These are phyloP conservation scores for Graphium sp. DNA, from an alignment of 2,329 filamentous ascomycete species.

Conservation along the genomic window DNA sequence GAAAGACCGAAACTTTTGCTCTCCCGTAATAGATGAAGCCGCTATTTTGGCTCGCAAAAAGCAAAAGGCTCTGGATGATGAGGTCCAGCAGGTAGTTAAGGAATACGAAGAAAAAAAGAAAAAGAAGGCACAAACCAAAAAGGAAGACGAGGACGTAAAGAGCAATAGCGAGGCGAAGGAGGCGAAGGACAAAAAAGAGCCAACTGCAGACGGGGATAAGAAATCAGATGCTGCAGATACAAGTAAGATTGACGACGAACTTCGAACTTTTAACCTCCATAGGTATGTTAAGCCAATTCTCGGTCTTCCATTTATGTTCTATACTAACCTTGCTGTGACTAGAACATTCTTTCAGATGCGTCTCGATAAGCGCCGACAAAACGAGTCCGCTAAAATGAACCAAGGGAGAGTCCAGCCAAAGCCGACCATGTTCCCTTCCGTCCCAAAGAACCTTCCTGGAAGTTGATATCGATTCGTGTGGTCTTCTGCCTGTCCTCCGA, in stretches of 20 bases:
- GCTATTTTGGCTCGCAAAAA: slow-evolving; percentile 47
- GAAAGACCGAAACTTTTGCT: slow-evolving; percentile 67
- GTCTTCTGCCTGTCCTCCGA: too few relatives aligned
- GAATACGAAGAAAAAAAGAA: slow-evolving; percentile 61
- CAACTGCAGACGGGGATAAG: slow-evolving; percentile 10
- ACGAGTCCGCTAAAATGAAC: slow-evolving; percentile 50
- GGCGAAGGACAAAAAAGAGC: slow-evolving; percentile 22
- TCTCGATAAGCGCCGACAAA: slow-evolving; percentile 47
- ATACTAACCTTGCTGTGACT: slow-evolving; percentile 4
- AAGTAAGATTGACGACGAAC: slow-evolving; percentile 32
- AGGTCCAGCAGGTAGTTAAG: slow-evolving; percentile 49
- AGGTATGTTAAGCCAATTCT: slow-evolving; percentile 32
- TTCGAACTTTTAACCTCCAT: slow-evolving; percentile 69
- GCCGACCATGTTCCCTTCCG: slow-evolving; percentile 68
- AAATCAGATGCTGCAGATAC: slow-evolving; percentile 8
- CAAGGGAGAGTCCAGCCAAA: slow-evolving; percentile 65
- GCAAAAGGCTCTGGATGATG: slow-evolving; percentile 46
- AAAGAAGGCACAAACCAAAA: slow-evolving; percentile 40
- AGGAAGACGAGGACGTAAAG: slow-evolving; percentile 28
- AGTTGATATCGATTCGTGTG: slow-evolving; percentile 11
- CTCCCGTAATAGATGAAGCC: slow-evolving; percentile 54
- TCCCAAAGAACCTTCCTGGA: slow-evolving; percentile 46
- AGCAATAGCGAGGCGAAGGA: slow-evolving; percentile 26
- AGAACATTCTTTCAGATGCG: slow-evolving; percentile 81
- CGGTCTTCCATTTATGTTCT: background rate